phyloP scores from a whole-genome alignment of 164 flowering plant genomes.

The Macadamia tetraphylla region DNA sequence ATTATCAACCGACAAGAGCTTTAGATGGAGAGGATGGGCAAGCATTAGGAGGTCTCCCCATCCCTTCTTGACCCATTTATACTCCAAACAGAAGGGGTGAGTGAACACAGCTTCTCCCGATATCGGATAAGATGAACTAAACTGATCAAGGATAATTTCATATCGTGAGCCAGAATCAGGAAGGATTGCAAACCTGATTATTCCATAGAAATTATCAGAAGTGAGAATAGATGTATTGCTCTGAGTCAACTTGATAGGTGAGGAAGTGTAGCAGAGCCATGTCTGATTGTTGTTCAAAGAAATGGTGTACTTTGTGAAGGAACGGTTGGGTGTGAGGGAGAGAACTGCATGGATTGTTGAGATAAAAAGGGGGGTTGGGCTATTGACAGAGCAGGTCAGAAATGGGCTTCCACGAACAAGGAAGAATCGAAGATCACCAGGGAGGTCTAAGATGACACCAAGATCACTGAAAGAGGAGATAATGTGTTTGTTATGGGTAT shows the following conservation, averaged over 20 bases:
- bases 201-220: conserved; percentile 48
- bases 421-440: conserved; percentile 49
- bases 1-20: conserved; percentile 34
- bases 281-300: conserved; percentile 73
- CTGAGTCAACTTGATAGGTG: conserved; percentile 42
- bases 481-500: conserved; percentile 21
- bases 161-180: conserved; percentile 33
- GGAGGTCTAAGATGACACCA: conserved; percentile 66
- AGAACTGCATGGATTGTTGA: conserved; percentile 64
- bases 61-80: conserved; percentile 80
- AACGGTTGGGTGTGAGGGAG: conserved; percentile 27
- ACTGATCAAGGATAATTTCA: conserved; percentile 59
- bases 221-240: conserved; percentile 33
- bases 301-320: conserved; percentile 48
- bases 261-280: conserved; percentile 73
- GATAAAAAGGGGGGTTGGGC: conserved; percentile 33
- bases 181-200: conserved; percentile 59
- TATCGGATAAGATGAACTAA: conserved; percentile 68
- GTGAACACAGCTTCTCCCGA: conserved; percentile 58
- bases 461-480: conserved; percentile 65
- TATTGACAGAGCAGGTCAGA: conserved; percentile 40
- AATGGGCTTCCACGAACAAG: conserved; percentile 93
- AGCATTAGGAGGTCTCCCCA: conserved; percentile 80
- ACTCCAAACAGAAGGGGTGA: conserved; percentile 59
- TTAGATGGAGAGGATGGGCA: conserved; percentile 80